A percentile compares a stretch with the other conserved stretches of the same genome.
Conservation (phyloP, 1,284 basidiomycete species). For the Anthracocystis setariae region DNA sequence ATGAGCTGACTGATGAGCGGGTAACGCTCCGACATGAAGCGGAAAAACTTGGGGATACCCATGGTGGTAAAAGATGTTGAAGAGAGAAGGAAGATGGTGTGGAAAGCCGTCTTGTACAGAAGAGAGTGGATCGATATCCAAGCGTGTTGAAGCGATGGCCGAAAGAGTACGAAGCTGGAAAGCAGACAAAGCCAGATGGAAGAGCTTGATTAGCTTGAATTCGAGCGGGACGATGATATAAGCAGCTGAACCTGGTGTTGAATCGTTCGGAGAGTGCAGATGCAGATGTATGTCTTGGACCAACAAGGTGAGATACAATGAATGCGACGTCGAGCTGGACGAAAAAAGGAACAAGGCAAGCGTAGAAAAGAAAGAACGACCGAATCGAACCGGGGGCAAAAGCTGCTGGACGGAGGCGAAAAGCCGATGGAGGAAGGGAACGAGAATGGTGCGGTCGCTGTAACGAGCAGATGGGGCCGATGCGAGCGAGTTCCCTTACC, state of each 20-base stretch:
- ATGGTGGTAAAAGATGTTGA: slow-evolving; percentile 22
- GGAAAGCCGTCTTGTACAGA: no score
- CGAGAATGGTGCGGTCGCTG: background rate
- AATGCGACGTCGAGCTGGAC: slow-evolving; percentile 10
- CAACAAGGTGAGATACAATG: slow-evolving; percentile 3
- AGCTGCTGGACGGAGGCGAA: slow-evolving; percentile 44
- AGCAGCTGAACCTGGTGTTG: slow-evolving; percentile 1
- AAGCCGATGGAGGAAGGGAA: slow-evolving; percentile 32
- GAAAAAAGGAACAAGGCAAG: slow-evolving; percentile 12
- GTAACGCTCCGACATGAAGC: slow-evolving; percentile 84
- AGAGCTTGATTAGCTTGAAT: background rate
- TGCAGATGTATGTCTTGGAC: slow-evolving; percentile 32
- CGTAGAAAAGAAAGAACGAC: slow-evolving; percentile 14
- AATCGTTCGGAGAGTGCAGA: slow-evolving; percentile 2
- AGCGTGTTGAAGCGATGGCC: no score
- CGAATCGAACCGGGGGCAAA: slow-evolving; percentile 15
- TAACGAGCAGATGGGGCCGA: background rate
- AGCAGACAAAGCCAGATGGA: background rate
- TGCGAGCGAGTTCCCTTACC: background rate
- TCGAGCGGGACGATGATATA: background rate
- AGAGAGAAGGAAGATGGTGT: slow-evolving; percentile 3
- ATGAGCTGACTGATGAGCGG: slow-evolving; percentile 97
- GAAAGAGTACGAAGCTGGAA: background rate
- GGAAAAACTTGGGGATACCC: slow-evolving; percentile 72
- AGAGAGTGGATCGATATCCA: background rate